Evolutionary conservation across 306 rosid species (phyloP).

Genomic region (Casuarina glauca): DNA sequence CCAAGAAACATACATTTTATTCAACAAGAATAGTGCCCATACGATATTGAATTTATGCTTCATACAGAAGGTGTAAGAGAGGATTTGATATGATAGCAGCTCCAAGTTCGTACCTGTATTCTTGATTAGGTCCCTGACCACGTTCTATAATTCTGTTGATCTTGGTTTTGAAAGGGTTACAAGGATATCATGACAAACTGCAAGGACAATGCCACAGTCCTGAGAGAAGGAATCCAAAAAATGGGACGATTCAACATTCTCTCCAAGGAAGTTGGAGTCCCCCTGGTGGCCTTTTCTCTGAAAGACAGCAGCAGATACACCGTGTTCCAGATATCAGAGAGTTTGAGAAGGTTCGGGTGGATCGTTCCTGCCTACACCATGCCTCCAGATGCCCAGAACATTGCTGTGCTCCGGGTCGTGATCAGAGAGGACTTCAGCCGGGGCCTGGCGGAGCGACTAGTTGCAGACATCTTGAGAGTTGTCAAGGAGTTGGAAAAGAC

Average conservation of each 20-base stretch:
- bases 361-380: slow-evolving; percentile 91
- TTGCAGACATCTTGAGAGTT: slow-evolving; percentile 64
- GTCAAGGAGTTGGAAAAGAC: slow-evolving; percentile 50
- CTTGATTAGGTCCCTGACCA: background rate
- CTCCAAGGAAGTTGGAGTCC: slow-evolving; percentile 83
- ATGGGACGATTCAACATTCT: slow-evolving; percentile 63
- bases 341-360: slow-evolving; percentile 69
- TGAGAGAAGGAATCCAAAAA: slow-evolving; percentile 61
- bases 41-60: too few species aligned
- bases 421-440: slow-evolving; percentile 89
- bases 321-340: slow-evolving; percentile 72
- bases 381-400: slow-evolving; percentile 67
- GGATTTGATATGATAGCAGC: too few species aligned
- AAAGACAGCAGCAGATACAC: slow-evolving; percentile 76
- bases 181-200: slow-evolving; percentile 77
- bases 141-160: background rate
- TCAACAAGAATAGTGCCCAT: too few species aligned
- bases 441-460: slow-evolving; percentile 68
- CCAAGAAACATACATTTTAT: too few species aligned
- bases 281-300: slow-evolving; percentile 72
- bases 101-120: too few species aligned
- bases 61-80: too few species aligned
- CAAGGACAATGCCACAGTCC: slow-evolving; percentile 49
- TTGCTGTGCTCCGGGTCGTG: slow-evolving; percentile 80
- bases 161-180: slow-evolving; percentile 53